Evolutionary conservation across 2,329 filamentous ascomycete species (phyloP).

Genomic region (Akanthomyces muscarius): DNA sequence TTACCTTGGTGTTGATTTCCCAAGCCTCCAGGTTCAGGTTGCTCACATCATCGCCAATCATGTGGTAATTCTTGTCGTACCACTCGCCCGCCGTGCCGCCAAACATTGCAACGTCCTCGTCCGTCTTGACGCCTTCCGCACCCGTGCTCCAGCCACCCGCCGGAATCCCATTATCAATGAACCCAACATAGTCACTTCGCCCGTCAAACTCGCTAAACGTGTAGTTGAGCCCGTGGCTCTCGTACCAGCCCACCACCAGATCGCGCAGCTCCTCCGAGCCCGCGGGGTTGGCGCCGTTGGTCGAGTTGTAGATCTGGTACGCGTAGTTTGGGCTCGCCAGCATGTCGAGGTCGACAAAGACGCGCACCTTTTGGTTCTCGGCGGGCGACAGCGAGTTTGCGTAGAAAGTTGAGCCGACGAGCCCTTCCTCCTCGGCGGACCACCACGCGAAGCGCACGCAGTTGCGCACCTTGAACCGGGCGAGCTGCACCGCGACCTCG

Average conservation of each 20-base stretch:
- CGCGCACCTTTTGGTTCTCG: slow-evolving; percentile 59
- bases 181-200: slow-evolving; percentile 74
- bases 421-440: slow-evolving; percentile 63
- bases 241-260: slow-evolving; percentile 66
- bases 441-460: slow-evolving; percentile 66
- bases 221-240: slow-evolving; percentile 57
- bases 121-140: slow-evolving; percentile 71
- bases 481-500: slow-evolving; percentile 58
- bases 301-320: slow-evolving; percentile 68
- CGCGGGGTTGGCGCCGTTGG: slow-evolving; percentile 63
- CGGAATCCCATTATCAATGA: slow-evolving; percentile 69
- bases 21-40: slow-evolving; percentile 59
- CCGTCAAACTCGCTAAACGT: slow-evolving; percentile 73
- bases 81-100: slow-evolving; percentile 63
- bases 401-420: slow-evolving; percentile 61
- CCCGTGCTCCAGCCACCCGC: slow-evolving; percentile 74
- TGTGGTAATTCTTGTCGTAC: slow-evolving; percentile 59
- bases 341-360: slow-evolving; percentile 71
- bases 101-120: slow-evolving; percentile 60
- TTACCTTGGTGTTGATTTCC: slow-evolving; percentile 57
- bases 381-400: slow-evolving; percentile 48
- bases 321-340: slow-evolving; percentile 63
- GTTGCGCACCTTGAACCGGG: slow-evolving; percentile 57
- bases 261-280: slow-evolving; percentile 67
- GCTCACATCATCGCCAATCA: slow-evolving; percentile 55